phyloP scores from a whole-genome alignment of 1,139 yeast genomes.

The Meyerozyma carpophila region DNA sequence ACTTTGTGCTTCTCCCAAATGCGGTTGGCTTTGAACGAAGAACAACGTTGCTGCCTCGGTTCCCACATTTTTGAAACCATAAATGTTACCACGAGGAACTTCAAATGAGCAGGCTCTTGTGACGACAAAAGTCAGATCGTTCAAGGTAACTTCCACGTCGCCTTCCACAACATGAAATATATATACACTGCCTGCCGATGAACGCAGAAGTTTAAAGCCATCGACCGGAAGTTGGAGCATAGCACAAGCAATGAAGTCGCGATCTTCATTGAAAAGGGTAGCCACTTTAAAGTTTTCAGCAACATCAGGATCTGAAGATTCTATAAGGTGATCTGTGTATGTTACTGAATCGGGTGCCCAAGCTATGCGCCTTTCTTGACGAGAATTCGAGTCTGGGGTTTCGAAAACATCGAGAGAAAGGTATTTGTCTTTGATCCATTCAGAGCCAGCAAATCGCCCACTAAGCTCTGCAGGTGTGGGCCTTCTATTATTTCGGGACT shows the following conservation, averaged over 20 bases:
- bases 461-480: constrained; percentile 30
- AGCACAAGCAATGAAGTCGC: constrained; percentile 72
- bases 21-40: constrained; percentile 56
- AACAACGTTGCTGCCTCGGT: constrained; percentile 55
- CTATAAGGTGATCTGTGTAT: constrained; percentile 35
- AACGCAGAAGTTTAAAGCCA: constrained; percentile 57
- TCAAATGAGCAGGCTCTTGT: constrained; percentile 75
- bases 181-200: constrained; percentile 64
- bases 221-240: constrained; percentile 61
- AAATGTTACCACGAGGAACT: constrained; percentile 72
- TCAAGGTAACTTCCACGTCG: constrained; percentile 59
- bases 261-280: constrained; percentile 61
- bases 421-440: constrained; percentile 50
- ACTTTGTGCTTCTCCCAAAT: not conserved
- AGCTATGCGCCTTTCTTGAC: constrained; percentile 51
- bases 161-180: constrained; percentile 76
- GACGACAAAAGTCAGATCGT: constrained; percentile 55
- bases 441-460: constrained; percentile 35
- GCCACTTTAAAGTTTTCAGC: constrained; percentile 61
- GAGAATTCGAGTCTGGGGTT: constrained; percentile 43
- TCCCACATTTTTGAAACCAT: constrained; percentile 59
- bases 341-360: constrained; percentile 59
- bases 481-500: constrained; percentile 12
- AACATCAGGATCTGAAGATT: constrained; percentile 24
- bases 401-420: constrained; percentile 49